phyloP scores from a whole-genome alignment of 208 protist species.

The Leishmania arabica region DNA sequence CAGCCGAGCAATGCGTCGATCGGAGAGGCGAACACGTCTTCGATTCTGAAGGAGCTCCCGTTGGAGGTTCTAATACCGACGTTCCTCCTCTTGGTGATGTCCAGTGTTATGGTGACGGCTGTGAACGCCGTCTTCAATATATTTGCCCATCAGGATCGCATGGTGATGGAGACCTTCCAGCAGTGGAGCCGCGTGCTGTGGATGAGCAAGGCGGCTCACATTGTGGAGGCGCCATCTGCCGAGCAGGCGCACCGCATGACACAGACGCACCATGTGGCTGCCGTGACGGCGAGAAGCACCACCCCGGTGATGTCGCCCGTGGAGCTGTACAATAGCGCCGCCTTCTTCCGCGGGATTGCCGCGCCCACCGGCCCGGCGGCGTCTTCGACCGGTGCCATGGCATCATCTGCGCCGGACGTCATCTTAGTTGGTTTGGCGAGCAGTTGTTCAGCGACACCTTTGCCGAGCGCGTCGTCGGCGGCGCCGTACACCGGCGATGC shows the following conservation, averaged over 20 bases:
- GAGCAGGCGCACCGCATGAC: constrained; percentile 22
- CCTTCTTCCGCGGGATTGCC: constrained; percentile 33
- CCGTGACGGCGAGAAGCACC: not conserved
- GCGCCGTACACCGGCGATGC: too few relatives aligned
- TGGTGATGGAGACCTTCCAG: constrained; percentile 27
- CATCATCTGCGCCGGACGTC: not conserved
- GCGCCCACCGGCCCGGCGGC: not conserved
- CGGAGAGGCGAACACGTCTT: not conserved
- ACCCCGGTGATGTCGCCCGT: constrained; percentile 16
- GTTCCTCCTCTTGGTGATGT: constrained; percentile 33
- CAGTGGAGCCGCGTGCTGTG: constrained; percentile 42
- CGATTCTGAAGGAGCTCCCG: constrained; percentile 19
- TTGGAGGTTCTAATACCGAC: constrained; percentile 48
- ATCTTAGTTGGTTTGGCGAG: not conserved
- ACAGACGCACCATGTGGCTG: constrained; percentile 15
- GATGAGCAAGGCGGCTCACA: constrained; percentile 34
- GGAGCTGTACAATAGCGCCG: constrained; percentile 27
- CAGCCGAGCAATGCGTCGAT: not conserved
- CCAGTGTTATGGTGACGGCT: constrained; percentile 36
- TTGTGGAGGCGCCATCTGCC: constrained; percentile 33
- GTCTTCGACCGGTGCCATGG: too few relatives aligned
- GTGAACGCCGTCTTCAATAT: constrained; percentile 48
- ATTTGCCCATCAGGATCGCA: constrained; percentile 12
- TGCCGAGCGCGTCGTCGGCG: not conserved
- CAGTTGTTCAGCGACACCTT: too few relatives aligned